A percentile compares a stretch with the other conserved stretches of the same genome.
phyloP scores from a whole-genome alignment of 78 protist species.

The Dictyostelium citrinum region DNA sequence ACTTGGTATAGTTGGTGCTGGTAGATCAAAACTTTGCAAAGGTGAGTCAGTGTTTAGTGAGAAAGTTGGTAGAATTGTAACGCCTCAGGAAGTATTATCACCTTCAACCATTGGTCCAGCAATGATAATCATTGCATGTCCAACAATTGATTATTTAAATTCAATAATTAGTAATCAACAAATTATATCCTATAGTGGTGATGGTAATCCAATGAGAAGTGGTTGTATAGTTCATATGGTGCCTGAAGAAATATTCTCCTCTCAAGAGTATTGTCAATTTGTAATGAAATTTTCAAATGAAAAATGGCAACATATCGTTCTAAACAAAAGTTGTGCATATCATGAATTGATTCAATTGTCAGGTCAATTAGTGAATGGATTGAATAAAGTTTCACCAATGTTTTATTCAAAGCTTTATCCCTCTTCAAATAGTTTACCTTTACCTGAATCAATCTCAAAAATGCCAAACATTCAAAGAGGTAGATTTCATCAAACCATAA shows the following conservation, averaged over 20 bases:
- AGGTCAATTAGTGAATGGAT: slow-evolving; percentile 18
- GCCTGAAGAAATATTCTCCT: background rate
- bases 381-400: slow-evolving; percentile 24
- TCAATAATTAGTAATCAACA: background rate
- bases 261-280: background rate
- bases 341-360: slow-evolving; percentile 15
- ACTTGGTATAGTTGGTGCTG: slow-evolving; percentile 11
- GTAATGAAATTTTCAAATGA: background rate
- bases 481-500: slow-evolving; percentile 17
- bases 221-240: slow-evolving; percentile 63
- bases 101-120: slow-evolving; percentile 49
- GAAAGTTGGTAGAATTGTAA: background rate
- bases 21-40: slow-evolving; percentile 2
- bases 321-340: slow-evolving; percentile 26
- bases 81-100: slow-evolving; percentile 33
- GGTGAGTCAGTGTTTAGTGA: slow-evolving; percentile 38
- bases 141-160: background rate
- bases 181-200: background rate
- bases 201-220: background rate
- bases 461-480: slow-evolving; percentile 12
- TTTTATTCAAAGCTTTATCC: background rate
- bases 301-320: slow-evolving; percentile 47
- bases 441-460: background rate
- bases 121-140: slow-evolving; percentile 22
- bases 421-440: background rate